Evolutionary conservation across 78 protist species (phyloP).

Genomic region (Chrysochromulina parva): DNA sequence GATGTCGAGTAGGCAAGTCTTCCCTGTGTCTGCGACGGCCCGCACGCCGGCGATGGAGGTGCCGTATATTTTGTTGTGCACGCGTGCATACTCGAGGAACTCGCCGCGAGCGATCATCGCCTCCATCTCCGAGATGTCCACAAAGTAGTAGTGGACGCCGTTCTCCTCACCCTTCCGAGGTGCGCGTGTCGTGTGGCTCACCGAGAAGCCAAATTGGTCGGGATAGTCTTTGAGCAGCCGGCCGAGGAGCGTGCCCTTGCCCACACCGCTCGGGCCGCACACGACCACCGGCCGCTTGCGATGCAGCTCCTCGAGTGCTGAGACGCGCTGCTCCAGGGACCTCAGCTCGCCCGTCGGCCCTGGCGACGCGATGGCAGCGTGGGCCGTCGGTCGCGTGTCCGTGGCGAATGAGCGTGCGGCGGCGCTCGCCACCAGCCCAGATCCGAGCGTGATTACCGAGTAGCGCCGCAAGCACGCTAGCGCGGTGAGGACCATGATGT

Average conservation of each 20-base stretch:
- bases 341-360: too few relatives aligned
- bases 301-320: too few relatives aligned
- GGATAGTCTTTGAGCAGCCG: slow-evolving; percentile 60
- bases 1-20: slow-evolving; percentile 46
- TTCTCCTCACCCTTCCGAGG: slow-evolving; percentile 31
- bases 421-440: too few relatives aligned
- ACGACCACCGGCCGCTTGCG: slow-evolving; percentile 6
- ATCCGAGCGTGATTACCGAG: too few relatives aligned
- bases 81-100: slow-evolving; percentile 16
- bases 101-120: slow-evolving; percentile 1
- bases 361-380: too few relatives aligned
- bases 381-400: too few relatives aligned
- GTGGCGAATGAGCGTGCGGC: too few relatives aligned
- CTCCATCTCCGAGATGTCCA: background rate
- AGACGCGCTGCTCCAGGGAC: too few relatives aligned
- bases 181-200: slow-evolving; percentile 73
- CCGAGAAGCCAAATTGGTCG: slow-evolving; percentile 64
- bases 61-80: slow-evolving; percentile 41
- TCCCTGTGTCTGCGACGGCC: background rate
- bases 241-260: slow-evolving; percentile 74
- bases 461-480: too few relatives aligned
- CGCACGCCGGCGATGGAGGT: slow-evolving; percentile 2
- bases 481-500: too few relatives aligned
- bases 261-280: slow-evolving; percentile 78
- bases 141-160: slow-evolving; percentile 72